Evolutionary conservation across 2,329 filamentous ascomycete genomes (phyloP), one percentile per base, ranked within the genome.

Genomic region (Colletotrichum endophyticum): DNA sequence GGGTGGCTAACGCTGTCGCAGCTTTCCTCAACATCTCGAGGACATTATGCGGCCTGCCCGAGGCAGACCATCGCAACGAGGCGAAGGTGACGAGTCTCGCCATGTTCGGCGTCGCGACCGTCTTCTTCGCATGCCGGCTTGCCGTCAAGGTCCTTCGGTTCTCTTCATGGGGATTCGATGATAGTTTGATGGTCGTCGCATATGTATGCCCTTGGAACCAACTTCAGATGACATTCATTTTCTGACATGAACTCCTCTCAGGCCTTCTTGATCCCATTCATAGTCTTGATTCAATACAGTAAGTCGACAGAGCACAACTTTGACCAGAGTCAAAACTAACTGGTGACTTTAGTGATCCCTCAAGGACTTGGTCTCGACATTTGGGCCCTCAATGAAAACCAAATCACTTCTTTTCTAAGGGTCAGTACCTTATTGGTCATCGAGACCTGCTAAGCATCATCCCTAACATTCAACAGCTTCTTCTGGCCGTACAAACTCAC

Each of bases 321-420:
- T 6, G 13, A 11, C 3, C 6, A 30, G 4, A 25, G 3, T 6
- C 15, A 34, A 4, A 6, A 25, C 25, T 72, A 8, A 56, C 3
- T 11, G 4, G 5, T 22, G 7, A 6, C 19, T 13, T 6, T 4
- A 72, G 73, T 68, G 62, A 67, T 67, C 5, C 69, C 82, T 22
- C 83, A 87, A 62, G 89, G 89, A 1, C 81, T 90, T 6, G 88
- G 89, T 4, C 84, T 81, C 15, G 89, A 91, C 63, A 84, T 90
- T 13, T 91, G 89, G 89, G 89, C 87, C 15, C 53, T 75, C 9
- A 64, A 63, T 5, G 62, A 44, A 9, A 39, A 62, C 28, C 72
- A 75, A 30, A 72, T 63, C 8, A 67, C 73, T 11, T 30, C 53
- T 22, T 67, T 72, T 22, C 73, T 72, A 8, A 72, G 56, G 16